Percentiles rank a stretch among this genome's conserved stretches.
These are phyloP conservation scores for Penicillium riverlandense DNA, from an alignment of 495 filamentous ascomycete species.

Conservation along the genomic window DNA sequence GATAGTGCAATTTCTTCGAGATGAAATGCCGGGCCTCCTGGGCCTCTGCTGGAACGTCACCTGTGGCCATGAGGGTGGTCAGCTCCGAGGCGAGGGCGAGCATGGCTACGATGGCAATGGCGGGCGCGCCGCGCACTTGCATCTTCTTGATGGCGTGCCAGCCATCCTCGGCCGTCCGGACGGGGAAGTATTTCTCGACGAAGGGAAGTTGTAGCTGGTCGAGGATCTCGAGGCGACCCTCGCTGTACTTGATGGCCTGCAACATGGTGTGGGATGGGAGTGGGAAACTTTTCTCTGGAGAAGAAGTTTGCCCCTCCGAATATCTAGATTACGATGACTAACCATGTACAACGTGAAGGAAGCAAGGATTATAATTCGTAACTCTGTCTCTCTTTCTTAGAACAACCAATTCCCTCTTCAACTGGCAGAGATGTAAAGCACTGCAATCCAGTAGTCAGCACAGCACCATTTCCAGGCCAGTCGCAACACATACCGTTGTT, in stretches of 20 bases:
- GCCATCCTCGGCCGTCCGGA: constrained; percentile 70
- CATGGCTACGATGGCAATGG: constrained; percentile 94
- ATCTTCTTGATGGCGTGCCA: constrained; percentile 91
- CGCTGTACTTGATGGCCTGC: constrained; percentile 79
- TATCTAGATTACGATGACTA: too few relatives aligned
- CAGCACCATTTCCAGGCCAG: background rate
- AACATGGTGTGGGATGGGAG: constrained; percentile 33
- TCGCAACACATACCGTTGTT: constrained; percentile 68
- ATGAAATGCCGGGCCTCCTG: constrained; percentile 63
- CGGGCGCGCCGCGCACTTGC: constrained; percentile 89
- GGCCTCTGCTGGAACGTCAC: constrained; percentile 27
- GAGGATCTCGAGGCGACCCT: constrained; percentile 73
- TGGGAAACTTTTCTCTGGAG: too few relatives aligned
- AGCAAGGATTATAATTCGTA: too few relatives aligned
- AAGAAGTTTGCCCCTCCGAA: too few relatives aligned
- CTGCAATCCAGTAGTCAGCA: constrained; percentile 7
- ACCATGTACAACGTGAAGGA: too few relatives aligned
- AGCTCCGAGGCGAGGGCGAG: constrained; percentile 68
- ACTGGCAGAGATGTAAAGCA: constrained; percentile 35
- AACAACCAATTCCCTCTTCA: constrained; percentile 4
- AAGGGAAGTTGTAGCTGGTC: constrained; percentile 91
- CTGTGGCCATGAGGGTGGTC: constrained; percentile 10
- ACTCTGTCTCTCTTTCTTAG: too few relatives aligned
- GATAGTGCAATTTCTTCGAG: constrained; percentile 66
- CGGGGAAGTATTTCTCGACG: constrained; percentile 67